Evolutionary conservation across 768 basidiomycete species (phyloP).

Genomic region (Chalciporus sphaerocephalus): DNA sequence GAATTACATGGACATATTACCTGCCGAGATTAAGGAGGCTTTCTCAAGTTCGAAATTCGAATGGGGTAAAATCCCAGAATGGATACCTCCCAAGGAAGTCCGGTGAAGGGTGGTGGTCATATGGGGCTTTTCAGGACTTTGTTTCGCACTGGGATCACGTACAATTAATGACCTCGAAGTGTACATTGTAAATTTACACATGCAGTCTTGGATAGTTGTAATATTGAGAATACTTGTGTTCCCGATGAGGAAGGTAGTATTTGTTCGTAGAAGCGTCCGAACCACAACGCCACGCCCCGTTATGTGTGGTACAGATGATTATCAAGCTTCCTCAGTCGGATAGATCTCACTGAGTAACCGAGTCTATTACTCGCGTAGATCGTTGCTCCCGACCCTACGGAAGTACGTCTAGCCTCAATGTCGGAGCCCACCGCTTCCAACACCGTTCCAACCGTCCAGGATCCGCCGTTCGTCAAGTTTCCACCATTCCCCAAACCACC

Average conservation of each 20-base stretch:
- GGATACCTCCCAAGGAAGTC: constrained; percentile 63
- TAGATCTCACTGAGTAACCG: constrained; percentile 6
- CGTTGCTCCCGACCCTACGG: constrained; percentile 10
- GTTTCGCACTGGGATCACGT: not conserved
- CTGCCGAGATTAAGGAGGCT: constrained; percentile 45
- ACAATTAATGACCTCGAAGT: no score
- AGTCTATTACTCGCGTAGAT: constrained; percentile 14
- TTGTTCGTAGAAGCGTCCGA: not conserved
- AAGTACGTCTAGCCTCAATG: constrained; percentile 19
- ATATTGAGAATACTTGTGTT: no score
- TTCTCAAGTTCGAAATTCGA: constrained; percentile 58
- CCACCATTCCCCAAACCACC: constrained; percentile 49
- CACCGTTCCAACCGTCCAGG: constrained; percentile 6
- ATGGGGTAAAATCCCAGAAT: constrained; percentile 69
- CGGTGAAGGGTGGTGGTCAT: constrained; percentile 32
- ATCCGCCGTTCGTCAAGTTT: constrained; percentile 31
- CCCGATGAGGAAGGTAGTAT: constrained; percentile 17
- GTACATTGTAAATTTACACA: not conserved
- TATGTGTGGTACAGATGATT: constrained; percentile 1
- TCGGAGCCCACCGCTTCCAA: constrained; percentile 17
- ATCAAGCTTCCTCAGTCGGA: constrained; percentile 9
- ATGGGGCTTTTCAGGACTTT: not conserved
- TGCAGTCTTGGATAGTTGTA: not conserved
- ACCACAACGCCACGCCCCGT: no score
- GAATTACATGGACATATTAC: constrained; percentile 56